phyloP scores from a whole-genome alignment of 2,329 filamentous ascomycete species.

The Colletotrichum sp. region DNA sequence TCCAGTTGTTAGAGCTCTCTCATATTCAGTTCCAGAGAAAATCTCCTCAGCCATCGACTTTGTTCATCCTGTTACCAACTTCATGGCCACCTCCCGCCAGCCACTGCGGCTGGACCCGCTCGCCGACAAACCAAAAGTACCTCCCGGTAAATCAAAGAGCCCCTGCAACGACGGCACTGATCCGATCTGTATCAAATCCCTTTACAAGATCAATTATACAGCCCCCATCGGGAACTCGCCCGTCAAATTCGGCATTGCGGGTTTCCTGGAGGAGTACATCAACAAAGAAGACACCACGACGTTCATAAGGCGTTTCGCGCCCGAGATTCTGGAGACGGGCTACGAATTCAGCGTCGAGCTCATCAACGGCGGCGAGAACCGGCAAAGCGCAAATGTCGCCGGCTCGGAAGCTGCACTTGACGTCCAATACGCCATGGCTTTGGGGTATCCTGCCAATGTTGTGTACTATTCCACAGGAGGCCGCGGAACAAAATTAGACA shows the following conservation, averaged over 20 bases:
- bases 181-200: conserved; percentile 44
- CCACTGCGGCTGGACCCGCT: background rate
- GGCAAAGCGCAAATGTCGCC: conserved; percentile 38
- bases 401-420: conserved; percentile 53
- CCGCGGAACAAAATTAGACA: conserved; percentile 44
- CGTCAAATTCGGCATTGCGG: conserved; percentile 49
- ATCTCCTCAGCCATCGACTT: conserved; percentile 46
- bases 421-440: conserved; percentile 51
- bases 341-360: conserved; percentile 45
- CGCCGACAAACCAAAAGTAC: background rate
- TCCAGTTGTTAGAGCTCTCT: conserved; percentile 45
- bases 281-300: conserved; percentile 44
- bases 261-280: conserved; percentile 54
- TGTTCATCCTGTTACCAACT: conserved; percentile 54
- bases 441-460: conserved; percentile 49
- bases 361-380: conserved; percentile 50
- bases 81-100: conserved; percentile 44
- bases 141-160: background rate
- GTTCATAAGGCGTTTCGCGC: conserved; percentile 41
- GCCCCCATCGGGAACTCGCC: conserved; percentile 31
- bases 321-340: conserved; percentile 36
- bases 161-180: conserved; percentile 25
- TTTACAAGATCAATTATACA: conserved; percentile 49
- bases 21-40: conserved; percentile 47
- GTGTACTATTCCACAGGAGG: conserved; percentile 51